Percentiles rank a stretch among this genome's conserved stretches.
phyloP scores from a whole-genome alignment of 2,329 filamentous ascomycete species.

The Didymella lethalis region DNA sequence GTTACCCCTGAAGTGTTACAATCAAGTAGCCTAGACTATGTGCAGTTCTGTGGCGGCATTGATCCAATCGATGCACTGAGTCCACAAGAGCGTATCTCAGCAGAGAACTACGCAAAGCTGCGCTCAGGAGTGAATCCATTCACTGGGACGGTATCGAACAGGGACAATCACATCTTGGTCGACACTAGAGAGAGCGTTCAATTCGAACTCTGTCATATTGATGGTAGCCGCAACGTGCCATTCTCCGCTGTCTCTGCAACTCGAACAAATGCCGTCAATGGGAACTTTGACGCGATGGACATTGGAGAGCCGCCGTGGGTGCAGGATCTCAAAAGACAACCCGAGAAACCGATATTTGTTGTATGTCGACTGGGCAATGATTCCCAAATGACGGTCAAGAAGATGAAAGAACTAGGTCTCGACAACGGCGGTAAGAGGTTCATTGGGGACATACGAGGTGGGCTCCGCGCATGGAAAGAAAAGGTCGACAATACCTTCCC shows the following conservation, averaged over 20 bases:
- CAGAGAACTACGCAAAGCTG: conserved; percentile 63
- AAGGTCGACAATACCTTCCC: conserved; percentile 69
- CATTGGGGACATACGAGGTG: conserved; percentile 75
- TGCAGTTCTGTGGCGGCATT: conserved; percentile 79
- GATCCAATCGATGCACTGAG: conserved; percentile 64
- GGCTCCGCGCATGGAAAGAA: conserved; percentile 75
- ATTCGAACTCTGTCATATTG: conserved; percentile 79
- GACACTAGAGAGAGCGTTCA: conserved; percentile 88
- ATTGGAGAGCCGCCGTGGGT: conserved; percentile 39
- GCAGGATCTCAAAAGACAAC: conserved; percentile 32
- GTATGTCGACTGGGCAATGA: conserved; percentile 81
- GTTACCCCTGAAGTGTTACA: conserved; percentile 70
- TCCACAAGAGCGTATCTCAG: conserved; percentile 72
- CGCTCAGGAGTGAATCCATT: conserved; percentile 45
- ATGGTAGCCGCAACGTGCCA: conserved; percentile 77
- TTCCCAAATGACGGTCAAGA: conserved; percentile 73
- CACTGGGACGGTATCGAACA: conserved; percentile 40
- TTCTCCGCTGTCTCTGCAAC: conserved; percentile 63
- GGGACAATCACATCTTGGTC: conserved; percentile 66
- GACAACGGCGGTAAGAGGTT: conserved; percentile 62
- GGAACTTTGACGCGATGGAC: conserved; percentile 15
- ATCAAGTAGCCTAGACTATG: conserved; percentile 78
- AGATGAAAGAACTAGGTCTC: conserved; percentile 69
- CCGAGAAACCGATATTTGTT: conserved; percentile 68
- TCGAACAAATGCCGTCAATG: conserved; percentile 8